Base-by-base conservation (phyloP, 305 asterid genomes). In the Caryopteris hybrid region DNA sequence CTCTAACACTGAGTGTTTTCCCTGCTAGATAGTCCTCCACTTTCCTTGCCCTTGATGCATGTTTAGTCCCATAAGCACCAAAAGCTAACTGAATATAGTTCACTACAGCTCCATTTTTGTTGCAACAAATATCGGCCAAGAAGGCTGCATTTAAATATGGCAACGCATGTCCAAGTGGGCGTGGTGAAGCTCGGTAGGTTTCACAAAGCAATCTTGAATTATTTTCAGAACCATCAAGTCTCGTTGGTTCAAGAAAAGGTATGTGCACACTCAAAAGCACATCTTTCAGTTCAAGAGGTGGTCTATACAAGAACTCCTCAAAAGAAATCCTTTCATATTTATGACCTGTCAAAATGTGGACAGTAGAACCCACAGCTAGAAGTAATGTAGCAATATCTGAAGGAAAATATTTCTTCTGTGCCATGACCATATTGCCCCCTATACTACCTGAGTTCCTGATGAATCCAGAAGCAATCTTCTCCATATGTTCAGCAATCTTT, bases 401-500 rank as follows among this genome's bases (percentile, higher is more conserved):
- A 51, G 99, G 97, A 79, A 94, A 91, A 79, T 75, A 45, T 16
- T 75, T 85, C 74, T 83, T 87, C 74, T 94, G 96, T 23, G 97
- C 89, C 86, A 94, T 89, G 34, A 89, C 87, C 78, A 94, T 74
- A 77, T 94, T 94, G 42, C 99, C 99, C 27, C 97, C 99, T 0
- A 94, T 65, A 79, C 96, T 94, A 18, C 87, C 99, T 2, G 92
- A 68, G 80, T 94, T 94, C 74, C 99, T 79, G 36, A 94, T 45
- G 66, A 88, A 94, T 3, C 77, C 78, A 7, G 97, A 43, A 57
- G 91, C 97, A 38, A 72, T 51, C 72, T 72, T 72, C 17, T 72
- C 77, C 72, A 72, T 22, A 47, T 72, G 77, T n/a, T 64, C 72
- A 31, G 72, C 77, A 64, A 65, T 47, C 51, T 72, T 72, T 43